These are phyloP conservation scores for Coniochaeta sp. DNA, from an alignment of 2,329 filamentous ascomycete genomes.

Conservation along the genomic window DNA sequence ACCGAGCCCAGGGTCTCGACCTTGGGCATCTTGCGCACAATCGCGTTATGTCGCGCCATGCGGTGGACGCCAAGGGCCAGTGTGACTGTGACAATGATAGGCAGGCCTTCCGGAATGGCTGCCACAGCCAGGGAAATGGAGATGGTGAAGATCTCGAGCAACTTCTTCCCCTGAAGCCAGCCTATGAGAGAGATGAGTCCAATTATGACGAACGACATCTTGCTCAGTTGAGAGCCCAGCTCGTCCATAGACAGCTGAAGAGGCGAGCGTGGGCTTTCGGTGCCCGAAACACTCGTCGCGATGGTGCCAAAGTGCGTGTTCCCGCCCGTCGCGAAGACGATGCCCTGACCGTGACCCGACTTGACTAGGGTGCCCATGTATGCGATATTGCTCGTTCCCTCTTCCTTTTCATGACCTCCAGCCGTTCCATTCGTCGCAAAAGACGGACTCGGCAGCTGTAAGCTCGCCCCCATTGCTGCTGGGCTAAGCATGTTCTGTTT, in stretches of 20 bases:
- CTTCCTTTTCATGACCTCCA: slow-evolving; percentile 59
- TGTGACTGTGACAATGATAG: slow-evolving; percentile 97
- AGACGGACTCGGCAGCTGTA: slow-evolving; percentile 26
- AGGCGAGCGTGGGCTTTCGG: slow-evolving; percentile 90
- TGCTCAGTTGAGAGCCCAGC: slow-evolving; percentile 92
- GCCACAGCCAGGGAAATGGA: slow-evolving; percentile 94
- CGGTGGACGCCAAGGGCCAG: slow-evolving; percentile 89
- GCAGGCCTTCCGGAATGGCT: slow-evolving; percentile 90
- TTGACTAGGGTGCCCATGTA: slow-evolving; percentile 98
- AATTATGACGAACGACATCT: slow-evolving; percentile 93
- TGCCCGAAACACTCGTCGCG: slow-evolving; percentile 86
- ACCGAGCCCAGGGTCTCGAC: slow-evolving; percentile 98
- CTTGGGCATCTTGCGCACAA: slow-evolving; percentile 90
- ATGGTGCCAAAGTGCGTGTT: slow-evolving; percentile 96
- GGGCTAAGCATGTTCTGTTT: slow-evolving; percentile 19
- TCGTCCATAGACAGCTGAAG: slow-evolving; percentile 95
- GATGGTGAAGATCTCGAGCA: slow-evolving; percentile 95
- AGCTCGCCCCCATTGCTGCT: slow-evolving; percentile 15
- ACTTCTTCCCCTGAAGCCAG: slow-evolving; percentile 77
- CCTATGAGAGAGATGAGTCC: slow-evolving; percentile 87
- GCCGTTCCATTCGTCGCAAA: slow-evolving; percentile 37
- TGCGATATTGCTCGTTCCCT: slow-evolving; percentile 81
- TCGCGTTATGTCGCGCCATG: slow-evolving; percentile 93
- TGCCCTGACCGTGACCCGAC: slow-evolving; percentile 88
- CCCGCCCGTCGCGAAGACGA: slow-evolving; percentile 94